A percentile compares a stretch with the other conserved stretches of the same genome.
Evolutionary conservation across 2,329 filamentous ascomycete genomes (phyloP).

Genomic region (Phaeophleospora eucalypticola): DNA sequence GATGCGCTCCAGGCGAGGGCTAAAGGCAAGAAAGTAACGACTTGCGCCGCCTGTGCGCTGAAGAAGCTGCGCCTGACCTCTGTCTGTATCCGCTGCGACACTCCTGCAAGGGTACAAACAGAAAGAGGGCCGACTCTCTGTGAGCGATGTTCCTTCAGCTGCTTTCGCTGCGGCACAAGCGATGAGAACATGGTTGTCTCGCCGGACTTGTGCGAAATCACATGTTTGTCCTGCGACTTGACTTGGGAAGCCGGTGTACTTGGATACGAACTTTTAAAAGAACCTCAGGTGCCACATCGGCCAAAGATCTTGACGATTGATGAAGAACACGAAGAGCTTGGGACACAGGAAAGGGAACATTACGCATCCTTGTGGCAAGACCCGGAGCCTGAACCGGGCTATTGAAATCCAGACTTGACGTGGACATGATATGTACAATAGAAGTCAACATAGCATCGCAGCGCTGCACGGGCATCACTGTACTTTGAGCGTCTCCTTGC

Average conservation of each 20-base stretch:
- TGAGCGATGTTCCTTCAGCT: constrained; percentile 41
- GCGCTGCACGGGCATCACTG: background rate
- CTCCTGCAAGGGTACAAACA: constrained; percentile 13
- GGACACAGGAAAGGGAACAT: constrained; percentile 12
- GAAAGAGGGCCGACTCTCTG: constrained; percentile 28
- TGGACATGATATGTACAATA: constrained; percentile 3
- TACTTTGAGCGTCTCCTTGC: constrained; percentile 2
- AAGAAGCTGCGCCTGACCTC: constrained; percentile 13
- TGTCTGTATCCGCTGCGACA: constrained; percentile 12
- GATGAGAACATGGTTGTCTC: constrained; percentile 25
- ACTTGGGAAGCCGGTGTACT: constrained; percentile 38
- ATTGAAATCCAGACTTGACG: background rate
- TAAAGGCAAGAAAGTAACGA: background rate
- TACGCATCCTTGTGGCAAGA: constrained; percentile 14
- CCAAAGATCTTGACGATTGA: background rate
- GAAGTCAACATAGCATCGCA: constrained; percentile 7
- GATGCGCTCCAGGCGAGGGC: background rate
- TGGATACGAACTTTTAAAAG: constrained; percentile 35
- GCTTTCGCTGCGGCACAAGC: constrained; percentile 38
- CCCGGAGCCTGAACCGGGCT: background rate
- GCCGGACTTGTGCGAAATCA: constrained; percentile 17
- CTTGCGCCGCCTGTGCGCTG: constrained; percentile 12
- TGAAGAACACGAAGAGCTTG: constrained; percentile 13
- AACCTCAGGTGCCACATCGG: background rate
- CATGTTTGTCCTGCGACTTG: constrained; percentile 32